Percentiles rank a stretch among this genome's conserved stretches.
Conservation (phyloP, 2,329 filamentous ascomycete species). For the Diaporthe citri region DNA sequence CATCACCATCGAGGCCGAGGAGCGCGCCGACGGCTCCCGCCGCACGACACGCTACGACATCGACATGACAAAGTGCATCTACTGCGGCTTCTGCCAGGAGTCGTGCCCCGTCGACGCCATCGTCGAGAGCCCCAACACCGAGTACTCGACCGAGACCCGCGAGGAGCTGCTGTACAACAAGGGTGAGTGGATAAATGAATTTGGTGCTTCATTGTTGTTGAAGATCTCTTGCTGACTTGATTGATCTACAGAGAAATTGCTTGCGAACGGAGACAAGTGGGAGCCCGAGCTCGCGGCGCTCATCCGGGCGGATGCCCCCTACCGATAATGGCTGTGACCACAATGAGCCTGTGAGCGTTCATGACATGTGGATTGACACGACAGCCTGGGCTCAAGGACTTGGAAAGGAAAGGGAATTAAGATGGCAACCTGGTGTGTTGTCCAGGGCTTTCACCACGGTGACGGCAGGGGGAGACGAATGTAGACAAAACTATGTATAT, state of each 20-base stretch:
- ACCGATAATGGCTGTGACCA: constrained; percentile 70
- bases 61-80: constrained; percentile 99
- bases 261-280: constrained; percentile 95
- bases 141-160: constrained; percentile 76
- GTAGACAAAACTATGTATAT: constrained; percentile 27
- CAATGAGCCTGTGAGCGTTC: background rate
- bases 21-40: constrained; percentile 94
- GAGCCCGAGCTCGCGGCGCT: constrained; percentile 95
- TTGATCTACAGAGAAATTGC: constrained; percentile 76
- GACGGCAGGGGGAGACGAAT: background rate
- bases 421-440: background rate
- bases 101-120: constrained; percentile 98
- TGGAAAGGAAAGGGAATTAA: no score
- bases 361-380: background rate
- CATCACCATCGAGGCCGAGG: constrained; percentile 99
- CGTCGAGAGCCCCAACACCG: constrained; percentile 73
- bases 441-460: background rate
- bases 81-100: constrained; percentile 99
- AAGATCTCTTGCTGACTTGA: constrained; percentile 42
- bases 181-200: constrained; percentile 55
- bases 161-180: constrained; percentile 99
- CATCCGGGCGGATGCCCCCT: constrained; percentile 93
- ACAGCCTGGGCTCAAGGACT: background rate
- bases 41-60: constrained; percentile 98
- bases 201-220: rapidly evolving